Percentiles rank a stretch among this genome's conserved stretches.
These are phyloP conservation scores for Populus hybrid DNA, from an alignment of 441 rosid species.

Conservation along the genomic window DNA sequence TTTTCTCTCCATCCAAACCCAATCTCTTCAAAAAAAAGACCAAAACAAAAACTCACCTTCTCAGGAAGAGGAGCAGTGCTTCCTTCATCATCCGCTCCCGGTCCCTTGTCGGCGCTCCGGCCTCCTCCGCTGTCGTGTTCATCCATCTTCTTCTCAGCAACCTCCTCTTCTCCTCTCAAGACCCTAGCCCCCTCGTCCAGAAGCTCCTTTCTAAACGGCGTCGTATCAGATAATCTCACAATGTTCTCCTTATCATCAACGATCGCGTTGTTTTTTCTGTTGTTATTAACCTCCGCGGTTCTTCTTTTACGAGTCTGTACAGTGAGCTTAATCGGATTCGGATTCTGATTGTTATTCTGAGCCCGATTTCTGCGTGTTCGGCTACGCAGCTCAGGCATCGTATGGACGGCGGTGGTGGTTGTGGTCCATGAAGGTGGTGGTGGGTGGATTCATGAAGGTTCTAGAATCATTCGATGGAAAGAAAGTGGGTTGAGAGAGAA, in stretches of 20 bases:
- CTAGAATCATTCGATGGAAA: neutral
- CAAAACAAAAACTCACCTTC: neutral
- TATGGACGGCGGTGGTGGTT: slow-evolving; percentile 1
- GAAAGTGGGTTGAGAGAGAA: neutral
- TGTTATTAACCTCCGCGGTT: slow-evolving; percentile 2
- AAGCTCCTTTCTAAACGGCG: neutral
- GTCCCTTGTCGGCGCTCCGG: neutral
- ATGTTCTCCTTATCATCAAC: neutral
- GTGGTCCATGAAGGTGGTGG: neutral
- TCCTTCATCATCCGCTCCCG: slow-evolving; percentile 6
- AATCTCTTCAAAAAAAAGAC: neutral
- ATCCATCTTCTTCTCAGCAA: neutral
- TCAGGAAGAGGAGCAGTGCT: slow-evolving; percentile 10
- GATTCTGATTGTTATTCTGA: slow-evolving; percentile 13
- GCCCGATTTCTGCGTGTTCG: slow-evolving; percentile 52
- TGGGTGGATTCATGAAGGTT: neutral
- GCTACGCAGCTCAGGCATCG: slow-evolving; percentile 59
- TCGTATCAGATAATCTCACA: too few species aligned
- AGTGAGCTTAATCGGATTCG: slow-evolving; percentile 36
- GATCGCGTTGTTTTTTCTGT: neutral
- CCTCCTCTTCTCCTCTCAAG: neutral
- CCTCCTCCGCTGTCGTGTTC: neutral
- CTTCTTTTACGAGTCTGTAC: slow-evolving; percentile 14
- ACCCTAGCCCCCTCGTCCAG: neutral
- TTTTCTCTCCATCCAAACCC: neutral